Percentiles rank a stretch among this genome's conserved stretches.
Conservation (phyloP, 176 grass and related monocot genomes). For the Thalia dealbata region DNA sequence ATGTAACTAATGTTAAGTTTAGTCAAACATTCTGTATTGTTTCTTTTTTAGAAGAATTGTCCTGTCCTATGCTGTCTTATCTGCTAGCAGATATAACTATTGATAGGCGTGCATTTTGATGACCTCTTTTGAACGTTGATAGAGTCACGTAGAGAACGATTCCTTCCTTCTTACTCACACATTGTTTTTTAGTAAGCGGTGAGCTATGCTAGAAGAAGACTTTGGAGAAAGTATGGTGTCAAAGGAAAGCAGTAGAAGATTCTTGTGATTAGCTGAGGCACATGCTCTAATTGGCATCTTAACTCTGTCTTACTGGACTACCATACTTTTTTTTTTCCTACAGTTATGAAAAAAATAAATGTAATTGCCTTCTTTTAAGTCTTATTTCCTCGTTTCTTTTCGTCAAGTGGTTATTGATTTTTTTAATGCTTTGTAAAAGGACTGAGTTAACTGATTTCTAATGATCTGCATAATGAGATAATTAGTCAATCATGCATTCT, state of each 20-base stretch:
- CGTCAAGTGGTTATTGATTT: not conserved
- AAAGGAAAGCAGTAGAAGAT: not conserved
- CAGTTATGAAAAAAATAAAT: not conserved
- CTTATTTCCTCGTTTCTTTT: no score
- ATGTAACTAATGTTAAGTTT: not conserved
- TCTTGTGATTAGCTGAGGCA: not conserved
- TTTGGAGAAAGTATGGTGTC: not conserved
- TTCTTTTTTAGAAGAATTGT: not conserved
- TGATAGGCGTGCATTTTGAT: not conserved
- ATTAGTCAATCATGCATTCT: not conserved
- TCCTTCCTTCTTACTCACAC: conserved; percentile 22
- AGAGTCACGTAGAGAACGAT: conserved; percentile 8
- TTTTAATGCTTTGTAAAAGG: not conserved
- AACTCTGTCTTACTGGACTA: not conserved
- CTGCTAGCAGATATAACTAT: not conserved
- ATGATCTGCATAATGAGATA: not conserved
- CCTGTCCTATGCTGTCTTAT: not conserved
- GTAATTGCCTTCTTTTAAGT: not conserved
- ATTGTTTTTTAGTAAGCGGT: not conserved
- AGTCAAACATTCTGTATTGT: not conserved
- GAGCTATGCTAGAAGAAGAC: conserved; percentile 3
- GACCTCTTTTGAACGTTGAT: not conserved
- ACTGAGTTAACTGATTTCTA: not conserved
- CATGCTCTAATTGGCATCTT: conserved; percentile 3
- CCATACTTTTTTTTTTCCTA: not conserved